Evolutionary conservation across 805 yeast genomes (phyloP).

Genomic region (Babjeviella inositovora): DNA sequence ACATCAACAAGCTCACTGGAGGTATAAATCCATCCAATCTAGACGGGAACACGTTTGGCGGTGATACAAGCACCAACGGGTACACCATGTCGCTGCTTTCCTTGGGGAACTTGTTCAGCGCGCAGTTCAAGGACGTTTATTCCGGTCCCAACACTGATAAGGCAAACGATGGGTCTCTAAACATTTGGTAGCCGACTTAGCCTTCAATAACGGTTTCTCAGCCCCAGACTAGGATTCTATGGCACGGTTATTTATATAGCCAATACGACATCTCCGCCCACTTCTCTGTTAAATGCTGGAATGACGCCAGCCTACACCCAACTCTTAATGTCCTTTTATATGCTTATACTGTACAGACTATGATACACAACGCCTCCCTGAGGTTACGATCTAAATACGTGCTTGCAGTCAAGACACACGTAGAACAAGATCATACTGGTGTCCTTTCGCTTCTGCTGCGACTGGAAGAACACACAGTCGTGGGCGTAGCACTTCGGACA

Average conservation of each 20-base stretch:
- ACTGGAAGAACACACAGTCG: conserved; percentile 93
- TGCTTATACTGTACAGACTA: conserved; percentile 15
- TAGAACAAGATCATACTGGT: conserved; percentile 91
- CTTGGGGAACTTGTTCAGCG: background rate
- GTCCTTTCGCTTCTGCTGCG: conserved; percentile 89
- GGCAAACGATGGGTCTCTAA: conserved; percentile 1
- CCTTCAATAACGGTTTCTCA: conserved; percentile 8
- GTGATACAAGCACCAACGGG: conserved; percentile 1
- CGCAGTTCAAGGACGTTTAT: background rate
- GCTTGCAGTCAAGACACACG: conserved; percentile 79
- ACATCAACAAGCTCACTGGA: conserved; percentile 6
- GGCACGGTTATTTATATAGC: too few species aligned
- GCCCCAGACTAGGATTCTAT: too few species aligned
- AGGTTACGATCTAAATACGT: conserved; percentile 34
- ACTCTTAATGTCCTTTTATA: conserved; percentile 10
- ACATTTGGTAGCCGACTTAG: conserved; percentile 6
- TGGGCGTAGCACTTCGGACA: conserved; percentile 81
- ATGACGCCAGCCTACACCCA: conserved; percentile 7
- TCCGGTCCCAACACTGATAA: background rate
- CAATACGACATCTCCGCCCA: too few species aligned
- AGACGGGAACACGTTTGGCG: conserved; percentile 1
- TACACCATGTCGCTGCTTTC: background rate
- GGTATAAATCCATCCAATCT: conserved; percentile 4
- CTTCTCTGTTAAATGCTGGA: too few species aligned
- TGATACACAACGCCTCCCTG: conserved; percentile 1